Evolutionary conservation across 2,329 filamentous ascomycete genomes (phyloP).

Genomic region (Xylariaceae sp.): DNA sequence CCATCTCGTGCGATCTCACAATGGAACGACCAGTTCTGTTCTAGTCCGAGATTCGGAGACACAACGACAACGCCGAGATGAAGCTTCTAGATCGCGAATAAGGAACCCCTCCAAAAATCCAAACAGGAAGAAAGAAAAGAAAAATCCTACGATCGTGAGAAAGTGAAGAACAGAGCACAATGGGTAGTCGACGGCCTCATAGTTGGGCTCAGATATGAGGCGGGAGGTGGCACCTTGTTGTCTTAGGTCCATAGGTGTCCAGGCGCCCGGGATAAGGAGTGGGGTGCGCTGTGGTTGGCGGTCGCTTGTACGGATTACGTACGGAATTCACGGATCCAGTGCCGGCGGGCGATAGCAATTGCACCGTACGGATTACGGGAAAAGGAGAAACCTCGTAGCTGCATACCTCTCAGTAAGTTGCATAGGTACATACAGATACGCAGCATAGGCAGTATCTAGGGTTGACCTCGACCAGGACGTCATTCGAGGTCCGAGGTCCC

Average conservation of each 20-base stretch:
- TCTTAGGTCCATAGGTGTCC: neutral
- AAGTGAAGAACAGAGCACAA: neutral
- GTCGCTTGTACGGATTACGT: neutral
- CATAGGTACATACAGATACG: neutral
- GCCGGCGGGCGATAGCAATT: neutral
- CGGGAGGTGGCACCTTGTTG: neutral
- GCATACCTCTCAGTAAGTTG: neutral
- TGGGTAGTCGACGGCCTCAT: neutral
- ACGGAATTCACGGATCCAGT: neutral
- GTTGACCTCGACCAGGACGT: too few relatives aligned
- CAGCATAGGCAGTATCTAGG: too few relatives aligned
- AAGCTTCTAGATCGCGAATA: neutral
- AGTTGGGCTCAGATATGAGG: neutral
- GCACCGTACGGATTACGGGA: neutral
- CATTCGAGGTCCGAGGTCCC: too few relatives aligned
- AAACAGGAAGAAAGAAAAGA: neutral
- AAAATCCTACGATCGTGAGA: too few relatives aligned
- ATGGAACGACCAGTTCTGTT: too few relatives aligned
- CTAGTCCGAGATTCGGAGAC: neutral
- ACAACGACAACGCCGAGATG: neutral
- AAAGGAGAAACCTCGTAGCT: neutral
- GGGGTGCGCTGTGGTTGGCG: neutral
- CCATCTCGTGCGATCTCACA: constrained; percentile 17
- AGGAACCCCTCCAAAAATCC: neutral
- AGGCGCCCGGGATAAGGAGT: neutral